phyloP scores from a whole-genome alignment of 768 basidiomycete species.

The Botryobasidium botryosum region DNA sequence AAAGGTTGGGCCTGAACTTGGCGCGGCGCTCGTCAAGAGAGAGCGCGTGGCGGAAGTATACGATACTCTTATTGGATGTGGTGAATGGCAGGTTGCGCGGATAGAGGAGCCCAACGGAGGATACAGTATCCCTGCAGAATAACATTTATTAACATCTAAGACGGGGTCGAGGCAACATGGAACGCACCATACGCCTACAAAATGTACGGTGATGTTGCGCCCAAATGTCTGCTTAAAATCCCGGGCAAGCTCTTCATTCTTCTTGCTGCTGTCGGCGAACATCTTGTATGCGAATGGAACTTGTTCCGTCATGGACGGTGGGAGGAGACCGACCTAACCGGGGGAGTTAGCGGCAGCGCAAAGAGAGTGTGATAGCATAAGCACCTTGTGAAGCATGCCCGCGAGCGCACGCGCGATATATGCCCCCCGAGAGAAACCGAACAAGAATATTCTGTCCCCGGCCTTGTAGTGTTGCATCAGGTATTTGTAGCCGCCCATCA shows the following conservation, averaged over 20 bases:
- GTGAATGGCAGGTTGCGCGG: slow-evolving; percentile 14
- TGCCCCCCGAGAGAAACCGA: slow-evolving; percentile 8
- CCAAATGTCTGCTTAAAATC: slow-evolving; percentile 14
- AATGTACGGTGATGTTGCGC: slow-evolving; percentile 11
- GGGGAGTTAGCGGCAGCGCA: background rate
- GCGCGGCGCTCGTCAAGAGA: slow-evolving; percentile 9
- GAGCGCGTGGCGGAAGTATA: slow-evolving; percentile 14
- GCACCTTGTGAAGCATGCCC: slow-evolving; percentile 10
- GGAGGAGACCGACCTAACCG: slow-evolving; percentile 3
- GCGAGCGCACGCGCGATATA: slow-evolving; percentile 9
- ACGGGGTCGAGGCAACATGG: background rate
- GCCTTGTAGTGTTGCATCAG: slow-evolving; percentile 8
- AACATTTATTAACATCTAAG: too few relatives aligned
- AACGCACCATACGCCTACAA: slow-evolving; percentile 13
- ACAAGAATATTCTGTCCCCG: slow-evolving; percentile 18
- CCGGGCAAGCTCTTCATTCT: slow-evolving; percentile 7
- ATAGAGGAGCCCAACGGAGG: slow-evolving; percentile 13
- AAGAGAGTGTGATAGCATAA: background rate
- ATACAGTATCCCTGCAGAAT: slow-evolving; percentile 14
- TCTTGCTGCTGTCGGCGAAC: slow-evolving; percentile 1
- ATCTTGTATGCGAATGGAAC: background rate
- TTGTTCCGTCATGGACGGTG: background rate
- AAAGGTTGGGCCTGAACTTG: slow-evolving; percentile 5
- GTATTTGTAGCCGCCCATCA: slow-evolving; percentile 7
- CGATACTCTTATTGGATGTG: slow-evolving; percentile 8